These are phyloP conservation scores for Amaranthus cruentus DNA, from an alignment of 148 eudicot genomes.

Conservation along the genomic window DNA sequence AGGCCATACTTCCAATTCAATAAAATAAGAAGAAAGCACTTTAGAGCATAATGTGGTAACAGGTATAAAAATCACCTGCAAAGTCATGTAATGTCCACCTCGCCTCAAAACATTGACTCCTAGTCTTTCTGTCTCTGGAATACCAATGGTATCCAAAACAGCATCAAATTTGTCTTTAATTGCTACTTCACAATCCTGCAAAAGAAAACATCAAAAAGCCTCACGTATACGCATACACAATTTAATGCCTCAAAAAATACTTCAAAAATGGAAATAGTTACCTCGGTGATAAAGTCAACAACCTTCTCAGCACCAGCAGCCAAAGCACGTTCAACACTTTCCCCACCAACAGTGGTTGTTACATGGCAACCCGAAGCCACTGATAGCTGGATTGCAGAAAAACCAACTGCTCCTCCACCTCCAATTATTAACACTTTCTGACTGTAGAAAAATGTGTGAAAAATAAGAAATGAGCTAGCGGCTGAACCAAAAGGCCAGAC, in stretches of 20 bases:
- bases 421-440: constrained; percentile 79
- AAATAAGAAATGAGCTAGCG: constrained; percentile 1
- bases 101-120: constrained; percentile 71
- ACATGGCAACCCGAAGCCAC: constrained; percentile 85
- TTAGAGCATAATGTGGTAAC: not conserved
- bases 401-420: constrained; percentile 98
- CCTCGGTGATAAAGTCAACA: constrained; percentile 73
- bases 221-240: not conserved
- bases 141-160: constrained; percentile 87
- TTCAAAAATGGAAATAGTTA: constrained; percentile 16
- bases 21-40: not conserved
- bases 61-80: constrained; percentile 51
- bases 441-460: constrained; percentile 29
- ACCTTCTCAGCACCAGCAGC: constrained; percentile 95
- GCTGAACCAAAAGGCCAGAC: not conserved
- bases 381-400: constrained; percentile 84
- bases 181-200: constrained; percentile 62
- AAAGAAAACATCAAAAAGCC: not conserved
- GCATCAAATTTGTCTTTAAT: constrained; percentile 81
- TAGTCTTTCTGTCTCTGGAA: constrained; percentile 72
- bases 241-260: not conserved
- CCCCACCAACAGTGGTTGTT: constrained; percentile 75
- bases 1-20: constrained; percentile 9
- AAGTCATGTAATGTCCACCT: constrained; percentile 94
- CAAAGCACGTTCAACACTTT: constrained; percentile 63